Percentiles rank a stretch among this genome's conserved stretches.
Evolutionary conservation across 805 yeast genomes (phyloP).

Genomic region (Jamesozyma piceae): DNA sequence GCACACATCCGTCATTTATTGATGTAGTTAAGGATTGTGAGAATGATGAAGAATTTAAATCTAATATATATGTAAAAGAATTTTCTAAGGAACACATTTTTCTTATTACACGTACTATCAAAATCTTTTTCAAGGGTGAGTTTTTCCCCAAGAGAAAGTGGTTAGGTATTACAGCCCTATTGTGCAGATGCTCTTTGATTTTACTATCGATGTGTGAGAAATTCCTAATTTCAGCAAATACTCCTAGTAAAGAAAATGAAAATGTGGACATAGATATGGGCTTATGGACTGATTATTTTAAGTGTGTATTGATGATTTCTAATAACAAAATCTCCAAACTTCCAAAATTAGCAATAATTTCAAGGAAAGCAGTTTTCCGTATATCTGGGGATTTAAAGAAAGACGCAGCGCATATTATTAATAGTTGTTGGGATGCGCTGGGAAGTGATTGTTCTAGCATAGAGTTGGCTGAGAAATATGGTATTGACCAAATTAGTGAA

Average conservation of each 20-base stretch:
- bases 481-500: constrained; percentile 54
- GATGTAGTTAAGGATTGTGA: constrained; percentile 32
- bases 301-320: constrained; percentile 47
- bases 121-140: constrained; percentile 42
- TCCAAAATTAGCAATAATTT: constrained; percentile 62
- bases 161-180: constrained; percentile 56
- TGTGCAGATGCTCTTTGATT: constrained; percentile 47
- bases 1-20: constrained; percentile 36
- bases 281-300: constrained; percentile 62
- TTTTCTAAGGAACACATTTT: constrained; percentile 36
- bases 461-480: constrained; percentile 45
- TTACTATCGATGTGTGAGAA: constrained; percentile 46
- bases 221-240: constrained; percentile 38
- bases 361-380: constrained; percentile 57
- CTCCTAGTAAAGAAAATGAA: constrained; percentile 36
- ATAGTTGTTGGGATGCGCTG: constrained; percentile 62
- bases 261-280: constrained; percentile 26
- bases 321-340: constrained; percentile 60
- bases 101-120: constrained; percentile 40
- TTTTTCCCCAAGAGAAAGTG: constrained; percentile 64
- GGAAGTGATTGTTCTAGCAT: constrained; percentile 54
- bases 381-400: constrained; percentile 57
- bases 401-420: constrained; percentile 45
- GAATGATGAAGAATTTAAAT: constrained; percentile 35
- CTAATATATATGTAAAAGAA: constrained; percentile 33